phyloP scores from a whole-genome alignment of 2,329 filamentous ascomycete species.

The Dactylellina drechsleri region DNA sequence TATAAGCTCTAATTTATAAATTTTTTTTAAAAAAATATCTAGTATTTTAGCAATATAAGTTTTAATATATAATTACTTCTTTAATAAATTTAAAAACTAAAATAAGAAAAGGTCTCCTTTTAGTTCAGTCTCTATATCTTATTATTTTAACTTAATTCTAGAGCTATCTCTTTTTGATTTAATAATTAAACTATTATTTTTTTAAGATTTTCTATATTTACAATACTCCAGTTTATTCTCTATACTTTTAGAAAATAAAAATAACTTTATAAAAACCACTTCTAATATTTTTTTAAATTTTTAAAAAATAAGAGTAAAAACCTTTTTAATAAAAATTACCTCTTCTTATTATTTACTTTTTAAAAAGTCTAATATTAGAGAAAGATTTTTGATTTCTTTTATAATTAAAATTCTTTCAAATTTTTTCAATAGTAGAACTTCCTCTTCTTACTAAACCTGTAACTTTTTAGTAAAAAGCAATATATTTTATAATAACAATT shows the following conservation, averaged over 20 bases:
- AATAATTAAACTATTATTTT: not conserved
- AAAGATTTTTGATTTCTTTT: not conserved
- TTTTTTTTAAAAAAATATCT: not conserved
- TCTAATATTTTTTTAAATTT: not conserved
- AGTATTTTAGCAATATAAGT: not conserved
- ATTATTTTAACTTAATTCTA: not conserved
- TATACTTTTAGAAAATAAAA: not conserved
- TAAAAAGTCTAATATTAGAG: not conserved
- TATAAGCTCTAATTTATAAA: too few relatives aligned
- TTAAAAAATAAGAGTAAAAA: not conserved
- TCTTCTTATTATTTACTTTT: too few relatives aligned
- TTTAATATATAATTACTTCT: too few relatives aligned
- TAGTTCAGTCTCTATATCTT: too few relatives aligned
- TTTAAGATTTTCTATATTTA: not conserved
- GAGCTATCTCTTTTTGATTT: not conserved
- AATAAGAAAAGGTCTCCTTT: too few relatives aligned
- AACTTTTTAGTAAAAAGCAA: too few relatives aligned
- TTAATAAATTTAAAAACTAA: too few relatives aligned
- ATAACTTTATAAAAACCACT: too few relatives aligned
- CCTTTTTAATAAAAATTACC: not conserved
- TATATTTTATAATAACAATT: too few relatives aligned
- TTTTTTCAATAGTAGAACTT: slow-evolving; percentile 9
- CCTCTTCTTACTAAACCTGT: too few relatives aligned
- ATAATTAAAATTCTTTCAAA: not conserved
- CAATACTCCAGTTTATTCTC: not conserved